A percentile compares a stretch with the other conserved stretches of the same genome.
Evolutionary conservation across 805 yeast species (phyloP).

Genomic region (Zygosaccharomyces pseudorouxii): DNA sequence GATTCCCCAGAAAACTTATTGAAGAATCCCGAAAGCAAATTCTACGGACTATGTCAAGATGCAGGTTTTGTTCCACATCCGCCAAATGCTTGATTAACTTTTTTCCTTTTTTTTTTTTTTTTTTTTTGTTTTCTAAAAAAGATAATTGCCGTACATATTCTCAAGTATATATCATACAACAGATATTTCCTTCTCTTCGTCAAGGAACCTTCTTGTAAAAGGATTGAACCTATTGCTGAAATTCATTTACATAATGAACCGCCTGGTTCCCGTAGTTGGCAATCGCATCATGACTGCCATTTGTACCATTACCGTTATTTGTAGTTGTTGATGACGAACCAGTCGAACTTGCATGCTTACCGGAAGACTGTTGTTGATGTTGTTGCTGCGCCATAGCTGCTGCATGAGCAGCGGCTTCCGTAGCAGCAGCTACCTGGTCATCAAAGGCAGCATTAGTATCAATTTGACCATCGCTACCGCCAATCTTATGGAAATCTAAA

Average conservation of each 20-base stretch:
- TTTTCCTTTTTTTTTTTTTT: no score
- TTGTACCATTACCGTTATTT: background rate
- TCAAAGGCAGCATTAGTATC: conserved; percentile 35
- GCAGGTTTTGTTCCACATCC: conserved; percentile 53
- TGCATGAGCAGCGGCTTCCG: conserved; percentile 36
- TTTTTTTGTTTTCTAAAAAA: background rate
- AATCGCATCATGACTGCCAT: conserved; percentile 19
- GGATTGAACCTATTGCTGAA: conserved; percentile 20
- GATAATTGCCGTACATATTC: background rate
- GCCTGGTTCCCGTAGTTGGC: conserved; percentile 33
- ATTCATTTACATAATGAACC: conserved; percentile 33
- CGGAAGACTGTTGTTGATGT: conserved; percentile 8
- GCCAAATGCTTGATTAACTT: background rate
- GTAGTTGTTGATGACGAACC: background rate
- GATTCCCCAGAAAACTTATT: conserved; percentile 67
- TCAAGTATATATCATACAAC: background rate
- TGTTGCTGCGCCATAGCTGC: conserved; percentile 32
- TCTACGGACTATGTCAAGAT: conserved; percentile 74
- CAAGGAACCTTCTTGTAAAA: background rate
- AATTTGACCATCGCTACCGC: conserved; percentile 40
- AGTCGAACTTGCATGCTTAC: conserved; percentile 2
- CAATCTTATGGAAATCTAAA: conserved; percentile 90
- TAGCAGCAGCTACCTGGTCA: conserved; percentile 37
- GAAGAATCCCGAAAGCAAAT: conserved; percentile 60
- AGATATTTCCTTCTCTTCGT: conserved; percentile 8